Evolutionary conservation across 208 protist genomes (phyloP).

Genomic region (Vickermania spadyakhi): DNA sequence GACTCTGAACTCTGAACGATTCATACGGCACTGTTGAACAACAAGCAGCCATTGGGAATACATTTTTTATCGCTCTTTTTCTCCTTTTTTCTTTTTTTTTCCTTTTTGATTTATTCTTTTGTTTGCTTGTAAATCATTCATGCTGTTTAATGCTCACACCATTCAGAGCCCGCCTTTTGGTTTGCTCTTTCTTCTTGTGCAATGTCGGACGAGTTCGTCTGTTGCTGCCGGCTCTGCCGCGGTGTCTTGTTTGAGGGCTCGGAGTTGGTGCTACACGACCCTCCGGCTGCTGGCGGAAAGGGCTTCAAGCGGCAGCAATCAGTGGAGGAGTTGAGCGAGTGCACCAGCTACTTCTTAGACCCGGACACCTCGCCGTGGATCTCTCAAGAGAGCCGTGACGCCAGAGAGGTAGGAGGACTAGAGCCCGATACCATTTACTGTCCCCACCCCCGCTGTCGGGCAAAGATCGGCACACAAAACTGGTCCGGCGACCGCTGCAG

Average conservation of each 20-base stretch:
- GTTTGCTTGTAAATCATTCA: too few species aligned
- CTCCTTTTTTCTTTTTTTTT: too few species aligned
- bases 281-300: neutral
- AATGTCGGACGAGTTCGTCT: too few species aligned
- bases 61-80: too few species aligned
- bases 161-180: too few species aligned
- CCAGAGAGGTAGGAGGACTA: conserved; percentile 25
- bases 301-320: neutral
- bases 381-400: conserved; percentile 35
- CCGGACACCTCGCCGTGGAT: conserved; percentile 66
- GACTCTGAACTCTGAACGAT: too few species aligned
- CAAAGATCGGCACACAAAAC: conserved; percentile 80
- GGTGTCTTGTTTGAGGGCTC: neutral
- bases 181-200: too few species aligned
- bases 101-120: too few species aligned
- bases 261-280: neutral
- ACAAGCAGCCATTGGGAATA: too few species aligned
- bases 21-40: too few species aligned
- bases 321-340: conserved; percentile 7
- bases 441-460: conserved; percentile 39
- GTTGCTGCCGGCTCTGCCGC: neutral
- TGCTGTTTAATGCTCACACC: too few species aligned
- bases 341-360: conserved; percentile 83
- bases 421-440: conserved; percentile 82
- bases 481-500: conserved; percentile 78